phyloP scores from a whole-genome alignment of 768 basidiomycete genomes.

The Lentinula sp. region DNA sequence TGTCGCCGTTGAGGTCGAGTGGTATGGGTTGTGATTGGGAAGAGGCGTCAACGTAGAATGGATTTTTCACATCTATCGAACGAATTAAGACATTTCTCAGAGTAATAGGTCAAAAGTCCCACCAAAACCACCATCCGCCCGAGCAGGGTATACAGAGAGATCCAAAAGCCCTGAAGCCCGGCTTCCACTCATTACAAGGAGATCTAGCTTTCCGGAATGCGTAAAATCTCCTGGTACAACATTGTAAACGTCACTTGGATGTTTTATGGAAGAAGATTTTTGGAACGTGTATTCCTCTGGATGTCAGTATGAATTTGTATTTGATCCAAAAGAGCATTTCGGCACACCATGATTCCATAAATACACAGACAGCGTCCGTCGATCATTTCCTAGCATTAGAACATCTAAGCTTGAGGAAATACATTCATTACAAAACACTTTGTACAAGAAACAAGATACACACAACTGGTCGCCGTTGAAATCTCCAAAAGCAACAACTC shows the following conservation, averaged over 20 bases:
- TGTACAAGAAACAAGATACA: conserved; percentile 21
- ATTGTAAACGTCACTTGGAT: conserved; percentile 60
- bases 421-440: not conserved
- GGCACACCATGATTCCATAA: conserved; percentile 75
- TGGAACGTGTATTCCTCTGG: conserved; percentile 56
- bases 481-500: conserved; percentile 88
- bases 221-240: conserved; percentile 93
- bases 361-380: conserved; percentile 69
- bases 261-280: conserved; percentile 44
- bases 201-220: conserved; percentile 84
- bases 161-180: conserved; percentile 44
- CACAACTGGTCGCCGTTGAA: conserved; percentile 96
- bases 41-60: conserved; percentile 57
- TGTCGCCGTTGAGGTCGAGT: conserved; percentile 81
- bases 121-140: conserved; percentile 64
- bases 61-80: conserved; percentile 30
- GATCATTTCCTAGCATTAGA: conserved; percentile 68
- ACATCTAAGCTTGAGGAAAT: conserved; percentile 61
- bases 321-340: not conserved
- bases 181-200: conserved; percentile 79
- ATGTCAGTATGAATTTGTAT: not conserved
- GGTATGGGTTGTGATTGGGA: conserved; percentile 75
- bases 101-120: conserved; percentile 13
- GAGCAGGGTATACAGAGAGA: conserved; percentile 66
- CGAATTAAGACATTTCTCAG: not conserved